Conservation (phyloP, 176 grass and related monocot species). For the Eragrostis nindensis region DNA sequence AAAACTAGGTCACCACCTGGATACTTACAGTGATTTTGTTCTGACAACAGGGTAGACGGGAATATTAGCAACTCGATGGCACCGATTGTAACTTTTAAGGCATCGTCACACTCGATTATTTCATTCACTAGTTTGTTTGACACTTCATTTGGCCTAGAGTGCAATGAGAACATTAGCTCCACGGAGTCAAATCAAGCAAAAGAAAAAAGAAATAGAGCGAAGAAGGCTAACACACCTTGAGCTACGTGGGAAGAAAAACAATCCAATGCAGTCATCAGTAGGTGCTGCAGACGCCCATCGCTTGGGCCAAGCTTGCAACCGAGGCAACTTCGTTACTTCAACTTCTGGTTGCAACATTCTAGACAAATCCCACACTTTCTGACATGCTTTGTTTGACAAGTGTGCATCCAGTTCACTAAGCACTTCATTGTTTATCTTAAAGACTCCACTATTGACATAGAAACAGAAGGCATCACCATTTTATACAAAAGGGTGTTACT, state of each 20-base stretch:
- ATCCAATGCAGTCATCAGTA: slow-evolving; percentile 62
- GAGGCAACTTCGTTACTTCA: slow-evolving; percentile 52
- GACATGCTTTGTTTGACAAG: slow-evolving; percentile 67
- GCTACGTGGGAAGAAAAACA: slow-evolving; percentile 69
- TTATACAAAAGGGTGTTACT: slow-evolving; percentile 15
- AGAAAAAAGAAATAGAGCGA: slow-evolving; percentile 24
- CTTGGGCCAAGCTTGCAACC: slow-evolving; percentile 63
- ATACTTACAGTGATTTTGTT: slow-evolving; percentile 53
- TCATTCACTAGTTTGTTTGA: slow-evolving; percentile 32
- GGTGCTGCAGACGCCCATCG: slow-evolving; percentile 54
- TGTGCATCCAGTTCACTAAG: slow-evolving; percentile 53
- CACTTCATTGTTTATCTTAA: slow-evolving; percentile 46
- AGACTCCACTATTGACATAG: slow-evolving; percentile 58
- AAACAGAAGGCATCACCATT: slow-evolving; percentile 32
- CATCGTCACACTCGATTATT: slow-evolving; percentile 41
- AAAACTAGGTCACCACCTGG: neutral
- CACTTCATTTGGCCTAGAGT: slow-evolving; percentile 49
- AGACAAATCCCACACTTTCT: slow-evolving; percentile 50
- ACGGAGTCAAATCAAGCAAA: slow-evolving; percentile 16
- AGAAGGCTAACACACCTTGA: slow-evolving; percentile 41
- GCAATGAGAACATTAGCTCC: slow-evolving; percentile 17
- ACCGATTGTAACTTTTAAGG: slow-evolving; percentile 51
- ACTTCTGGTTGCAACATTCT: slow-evolving; percentile 45
- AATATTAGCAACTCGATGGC: slow-evolving; percentile 56
- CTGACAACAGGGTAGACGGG: slow-evolving; percentile 53